Evolutionary conservation across 2,329 filamentous ascomycete genomes (phyloP), one percentile per base, ranked within the genome.

Genomic region (Aspergillus sclerotialis): DNA sequence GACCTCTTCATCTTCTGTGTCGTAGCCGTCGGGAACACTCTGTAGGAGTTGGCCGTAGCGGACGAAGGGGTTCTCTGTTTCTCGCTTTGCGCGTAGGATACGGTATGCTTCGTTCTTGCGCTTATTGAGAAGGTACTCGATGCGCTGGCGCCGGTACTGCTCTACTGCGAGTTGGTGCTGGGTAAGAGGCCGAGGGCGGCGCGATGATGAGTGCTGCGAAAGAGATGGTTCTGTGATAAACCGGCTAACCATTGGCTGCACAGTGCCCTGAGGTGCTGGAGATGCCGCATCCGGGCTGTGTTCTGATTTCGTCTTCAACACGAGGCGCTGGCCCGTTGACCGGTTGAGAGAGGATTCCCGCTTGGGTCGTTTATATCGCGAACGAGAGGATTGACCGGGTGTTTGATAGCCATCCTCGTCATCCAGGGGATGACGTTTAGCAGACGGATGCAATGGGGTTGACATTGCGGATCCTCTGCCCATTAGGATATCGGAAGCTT

Each of bases 121-220:
- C 39, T 65, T 63, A 15, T 61, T 58, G 9, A 71, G 51, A 7
- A 68, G 52, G 44, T 69, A 68, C 15, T 69, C 65, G 36, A 70
- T 64, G 6, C 67, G 64, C 39, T 68, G 62, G 34, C 63, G 64
- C 19, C 66, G 60, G 37, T 70, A 68, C 33, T 68, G 63, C 39
- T 70, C 67, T 4, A 71, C 61, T 14, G 68, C 68, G 33, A 69
- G 55, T 36, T 71, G 68, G 36, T 71, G 68, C 33, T 69, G 66
- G 2, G 68, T 71, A 26, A 70, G 55, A 7, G 68, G 67, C 12
- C 67, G 61, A 10, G 66, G 63, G 9, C 68, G 65, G 32, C 64
- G 62, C 30, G 55, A 51, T 26, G 53, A 49, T 34, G 44, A 33
- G 24, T 40, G 47, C 31, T 55, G 52, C 13, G 47, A 46, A 32